phyloP scores from a whole-genome alignment of 768 basidiomycete genomes.

The Boletus insuetus region DNA sequence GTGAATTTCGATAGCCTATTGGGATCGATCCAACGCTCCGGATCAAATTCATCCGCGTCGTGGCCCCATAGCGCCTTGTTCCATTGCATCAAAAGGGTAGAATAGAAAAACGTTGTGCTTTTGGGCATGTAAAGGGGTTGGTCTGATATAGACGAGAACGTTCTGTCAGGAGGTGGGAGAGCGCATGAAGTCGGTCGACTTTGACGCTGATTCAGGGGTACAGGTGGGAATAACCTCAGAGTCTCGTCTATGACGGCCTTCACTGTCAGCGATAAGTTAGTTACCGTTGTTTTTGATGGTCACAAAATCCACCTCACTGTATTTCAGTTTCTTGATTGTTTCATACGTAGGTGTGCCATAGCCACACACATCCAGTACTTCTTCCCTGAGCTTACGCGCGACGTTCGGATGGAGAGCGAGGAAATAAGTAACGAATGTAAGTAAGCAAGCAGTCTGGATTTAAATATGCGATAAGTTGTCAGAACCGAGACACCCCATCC shows the following conservation, averaged over 20 bases:
- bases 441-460: conserved; percentile 59
- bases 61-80: conserved; percentile 68
- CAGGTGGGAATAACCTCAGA: conserved; percentile 74
- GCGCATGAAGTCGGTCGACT: conserved; percentile 46
- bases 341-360: conserved; percentile 52
- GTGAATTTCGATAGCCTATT: conserved; percentile 48
- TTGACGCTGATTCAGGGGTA: conserved; percentile 70
- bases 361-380: conserved; percentile 59
- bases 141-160: conserved; percentile 37
- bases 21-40: conserved; percentile 73
- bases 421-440: conserved; percentile 71
- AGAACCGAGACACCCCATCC: background rate
- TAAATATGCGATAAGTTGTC: background rate
- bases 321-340: conserved; percentile 57
- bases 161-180: conserved; percentile 50
- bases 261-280: conserved; percentile 39
- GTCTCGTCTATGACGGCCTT: conserved; percentile 79
- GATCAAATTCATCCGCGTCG: conserved; percentile 76
- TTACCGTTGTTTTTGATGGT: background rate
- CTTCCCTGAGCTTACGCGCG: conserved; percentile 49
- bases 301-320: conserved; percentile 44
- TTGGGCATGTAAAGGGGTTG: conserved; percentile 59
- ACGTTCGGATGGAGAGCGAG: conserved; percentile 65
- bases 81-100: conserved; percentile 64
- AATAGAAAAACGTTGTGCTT: conserved; percentile 54